These are phyloP conservation scores for Chalciporus chontae DNA, from an alignment of 768 basidiomycete genomes.

Conservation along the genomic window DNA sequence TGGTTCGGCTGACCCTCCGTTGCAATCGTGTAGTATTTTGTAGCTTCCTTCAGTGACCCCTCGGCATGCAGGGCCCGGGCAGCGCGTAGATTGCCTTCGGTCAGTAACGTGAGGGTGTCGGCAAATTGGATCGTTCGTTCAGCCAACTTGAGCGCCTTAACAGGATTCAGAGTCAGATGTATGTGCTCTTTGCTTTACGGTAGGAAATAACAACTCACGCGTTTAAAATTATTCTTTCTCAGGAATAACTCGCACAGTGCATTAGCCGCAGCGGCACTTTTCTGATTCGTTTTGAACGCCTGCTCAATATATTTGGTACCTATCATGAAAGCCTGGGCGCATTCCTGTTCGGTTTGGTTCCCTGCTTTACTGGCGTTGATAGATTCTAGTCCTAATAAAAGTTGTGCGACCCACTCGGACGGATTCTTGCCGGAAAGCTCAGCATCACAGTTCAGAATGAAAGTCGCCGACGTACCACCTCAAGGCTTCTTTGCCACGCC, in stretches of 20 bases:
- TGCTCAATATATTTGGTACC: conserved; percentile 72
- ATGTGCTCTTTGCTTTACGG: not conserved
- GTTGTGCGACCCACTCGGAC: conserved; percentile 69
- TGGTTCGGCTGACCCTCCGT: conserved; percentile 70
- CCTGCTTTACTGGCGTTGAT: conserved; percentile 83
- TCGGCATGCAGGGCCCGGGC: conserved; percentile 78
- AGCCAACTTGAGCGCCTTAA: conserved; percentile 84
- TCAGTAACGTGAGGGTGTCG: conserved; percentile 79
- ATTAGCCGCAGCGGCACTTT: conserved; percentile 78
- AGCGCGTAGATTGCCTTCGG: conserved; percentile 83
- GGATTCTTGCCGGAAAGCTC: conserved; percentile 53
- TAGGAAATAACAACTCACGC: conserved; percentile 39
- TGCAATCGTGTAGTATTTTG: conserved; percentile 65
- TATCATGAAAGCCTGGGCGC: conserved; percentile 52
- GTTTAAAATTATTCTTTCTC: conserved; percentile 59
- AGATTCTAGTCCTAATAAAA: conserved; percentile 82
- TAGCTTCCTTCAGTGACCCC: conserved; percentile 60
- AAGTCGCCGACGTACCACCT: conserved; percentile 57
- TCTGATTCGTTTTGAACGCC: conserved; percentile 73
- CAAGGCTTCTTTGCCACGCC: conserved; percentile 89
- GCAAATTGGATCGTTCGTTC: conserved; percentile 94
- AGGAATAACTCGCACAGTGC: conserved; percentile 79
- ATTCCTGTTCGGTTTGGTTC: conserved; percentile 57
- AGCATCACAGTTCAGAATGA: not conserved
- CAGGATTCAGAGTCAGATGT: not conserved